Base-by-base conservation (phyloP, 2,329 filamentous ascomycete genomes). In the Aspergillus cejpii region DNA sequence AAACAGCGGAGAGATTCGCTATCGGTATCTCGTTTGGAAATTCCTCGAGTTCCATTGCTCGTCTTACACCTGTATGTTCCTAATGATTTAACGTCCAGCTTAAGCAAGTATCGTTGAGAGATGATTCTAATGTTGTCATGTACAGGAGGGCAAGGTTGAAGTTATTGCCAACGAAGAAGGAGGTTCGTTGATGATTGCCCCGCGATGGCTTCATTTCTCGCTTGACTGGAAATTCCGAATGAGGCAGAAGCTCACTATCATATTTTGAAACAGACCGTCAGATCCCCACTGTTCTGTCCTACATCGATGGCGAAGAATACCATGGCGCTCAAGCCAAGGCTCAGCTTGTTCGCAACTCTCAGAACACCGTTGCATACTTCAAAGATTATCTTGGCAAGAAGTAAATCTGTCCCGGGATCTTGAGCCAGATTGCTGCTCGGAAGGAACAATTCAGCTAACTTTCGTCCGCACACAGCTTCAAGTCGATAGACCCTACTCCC, bases 151-250 rank as follows among this genome's bases (percentile, higher is more conserved):
- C 71, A 94, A 94, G 76, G 84, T 89, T 54, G 88, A 96, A 68
- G 91, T 98, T 53, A 97, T 98, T 73, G 92, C 92, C 64, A 97
- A 98, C 73, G 92, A 97, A 75, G 92, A 97, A 65, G 92, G 92
- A 77, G 87, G 87, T 89, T 67, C 63, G 81, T 71, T 44, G 36
- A 48, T 37, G 39, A 28, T 46, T 42, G 7, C 37, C 45, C 44
- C 26, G 44, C 34, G 33, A 23, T 28, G 34, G 42, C 33, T 37
- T 37, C 33, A 19, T 17, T 41, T 17, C 21, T 28, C 8, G 29
- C 17, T 17, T 19, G 5, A 17, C 31, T 4, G 31, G 14, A 8
- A 8, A 11, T 11, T 19, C 17, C 42, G 27, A 26, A 33, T 44
- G 34, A 39, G 39, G 31, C 46, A 49, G 48, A 48, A 55, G 45